phyloP scores from a whole-genome alignment of 2,329 filamentous ascomycete species.

The Fusarium virguliforme region DNA sequence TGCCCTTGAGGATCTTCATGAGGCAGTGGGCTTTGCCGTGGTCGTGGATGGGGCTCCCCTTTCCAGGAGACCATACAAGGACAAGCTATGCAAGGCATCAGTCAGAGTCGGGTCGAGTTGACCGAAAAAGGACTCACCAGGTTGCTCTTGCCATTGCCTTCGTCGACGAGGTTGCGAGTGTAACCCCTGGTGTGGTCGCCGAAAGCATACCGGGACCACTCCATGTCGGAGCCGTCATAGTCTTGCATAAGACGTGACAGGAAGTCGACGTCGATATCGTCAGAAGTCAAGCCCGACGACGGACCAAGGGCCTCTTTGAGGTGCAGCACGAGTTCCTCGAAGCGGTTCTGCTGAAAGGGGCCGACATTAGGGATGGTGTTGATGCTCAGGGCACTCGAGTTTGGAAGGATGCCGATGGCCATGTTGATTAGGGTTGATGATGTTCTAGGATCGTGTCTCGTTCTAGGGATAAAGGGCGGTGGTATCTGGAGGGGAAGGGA shows the following conservation, averaged over 20 bases:
- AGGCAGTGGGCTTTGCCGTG: constrained; percentile 91
- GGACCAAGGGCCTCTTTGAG: constrained; percentile 84
- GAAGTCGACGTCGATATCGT: constrained; percentile 82
- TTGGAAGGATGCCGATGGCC: constrained; percentile 56
- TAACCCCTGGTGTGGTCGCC: constrained; percentile 80
- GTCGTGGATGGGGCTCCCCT: constrained; percentile 89
- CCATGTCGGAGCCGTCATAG: constrained; percentile 77
- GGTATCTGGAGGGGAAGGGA: constrained; percentile 41
- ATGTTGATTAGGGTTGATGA: constrained; percentile 49
- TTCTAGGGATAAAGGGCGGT: constrained; percentile 23
- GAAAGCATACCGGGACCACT: constrained; percentile 85
- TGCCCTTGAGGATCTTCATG: constrained; percentile 89
- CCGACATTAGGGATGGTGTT: constrained; percentile 45
- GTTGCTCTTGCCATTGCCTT: constrained; percentile 87
- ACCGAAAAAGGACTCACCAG: constrained; percentile 66
- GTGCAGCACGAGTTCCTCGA: constrained; percentile 80
- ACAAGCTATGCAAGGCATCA: constrained; percentile 73
- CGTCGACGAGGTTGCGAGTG: constrained; percentile 90
- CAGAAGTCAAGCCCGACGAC: constrained; percentile 85
- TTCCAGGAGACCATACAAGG: constrained; percentile 90
- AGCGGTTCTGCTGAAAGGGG: constrained; percentile 61
- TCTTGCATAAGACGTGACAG: constrained; percentile 81
- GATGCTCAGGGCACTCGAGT: constrained; percentile 33
- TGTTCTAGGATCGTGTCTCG: constrained; percentile 26
- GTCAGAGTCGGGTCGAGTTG: constrained; percentile 29